These are phyloP conservation scores for Physcomitrellopsis africana DNA, from an alignment of 225 moss, liverwort and hornwort species.

Conservation along the genomic window DNA sequence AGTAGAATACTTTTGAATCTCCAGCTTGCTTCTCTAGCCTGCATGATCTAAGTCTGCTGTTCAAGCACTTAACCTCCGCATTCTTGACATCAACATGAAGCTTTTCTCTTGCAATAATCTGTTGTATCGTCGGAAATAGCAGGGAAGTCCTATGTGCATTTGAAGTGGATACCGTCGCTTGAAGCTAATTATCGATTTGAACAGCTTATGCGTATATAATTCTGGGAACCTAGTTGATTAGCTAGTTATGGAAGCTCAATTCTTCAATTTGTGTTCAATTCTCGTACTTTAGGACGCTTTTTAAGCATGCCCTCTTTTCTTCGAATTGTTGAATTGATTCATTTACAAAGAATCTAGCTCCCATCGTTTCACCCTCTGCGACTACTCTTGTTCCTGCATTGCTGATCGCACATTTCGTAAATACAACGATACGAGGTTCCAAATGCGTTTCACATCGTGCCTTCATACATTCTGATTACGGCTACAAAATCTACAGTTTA, in stretches of 20 bases:
- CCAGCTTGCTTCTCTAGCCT: not conserved
- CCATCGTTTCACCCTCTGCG: not conserved
- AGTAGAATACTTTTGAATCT: not conserved
- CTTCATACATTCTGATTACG: not conserved
- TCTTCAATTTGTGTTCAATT: not conserved
- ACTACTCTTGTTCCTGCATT: not conserved
- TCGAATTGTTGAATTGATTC: no score
- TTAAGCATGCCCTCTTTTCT: not conserved
- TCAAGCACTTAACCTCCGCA: not conserved
- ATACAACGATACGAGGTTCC: not conserved
- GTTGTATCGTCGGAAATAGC: no score
- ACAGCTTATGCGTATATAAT: not conserved
- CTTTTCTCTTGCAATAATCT: not conserved
- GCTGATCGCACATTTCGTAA: not conserved
- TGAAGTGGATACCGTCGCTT: not conserved
- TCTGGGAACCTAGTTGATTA: not conserved
- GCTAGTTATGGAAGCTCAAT: not conserved
- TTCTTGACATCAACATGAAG: not conserved
- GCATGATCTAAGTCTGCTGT: conserved; percentile 1
- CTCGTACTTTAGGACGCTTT: not conserved
- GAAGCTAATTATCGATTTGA: not conserved
- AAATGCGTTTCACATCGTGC: not conserved
- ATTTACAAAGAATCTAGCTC: not conserved
- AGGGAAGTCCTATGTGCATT: no score
- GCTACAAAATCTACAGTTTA: not conserved